Evolutionary conservation across 352 stramenopile species (phyloP).

Genomic region (Globisporangium splendens): DNA sequence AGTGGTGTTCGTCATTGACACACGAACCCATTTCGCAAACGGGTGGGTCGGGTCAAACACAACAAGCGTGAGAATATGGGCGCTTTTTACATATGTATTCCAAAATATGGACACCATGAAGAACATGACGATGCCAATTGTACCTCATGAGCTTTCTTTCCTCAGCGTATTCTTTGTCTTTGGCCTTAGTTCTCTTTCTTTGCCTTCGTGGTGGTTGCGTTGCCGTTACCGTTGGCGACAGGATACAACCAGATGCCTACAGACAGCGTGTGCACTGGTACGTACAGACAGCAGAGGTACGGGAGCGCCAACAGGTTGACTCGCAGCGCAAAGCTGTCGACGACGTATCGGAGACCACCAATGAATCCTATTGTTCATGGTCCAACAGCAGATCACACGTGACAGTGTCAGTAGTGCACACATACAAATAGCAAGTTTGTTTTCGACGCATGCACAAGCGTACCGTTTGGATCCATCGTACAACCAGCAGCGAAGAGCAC

Average conservation of each 20-base stretch:
- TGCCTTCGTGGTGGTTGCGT: background rate
- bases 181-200: background rate
- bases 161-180: too few species aligned
- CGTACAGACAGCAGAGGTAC: conserved; percentile 69
- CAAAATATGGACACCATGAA: too few species aligned
- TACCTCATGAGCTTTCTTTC: too few species aligned
- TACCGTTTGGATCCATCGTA: conserved; percentile 23
- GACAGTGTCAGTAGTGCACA: background rate
- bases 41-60: too few species aligned
- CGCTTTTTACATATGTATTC: too few species aligned
- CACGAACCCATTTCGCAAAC: too few species aligned
- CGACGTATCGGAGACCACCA: conserved; percentile 18
- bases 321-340: conserved; percentile 45
- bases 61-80: too few species aligned
- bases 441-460: background rate
- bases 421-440: background rate
- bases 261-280: conserved; percentile 64
- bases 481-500: conserved; percentile 26
- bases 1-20: too few species aligned
- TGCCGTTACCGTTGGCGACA: background rate
- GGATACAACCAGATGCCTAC: conserved; percentile 44
- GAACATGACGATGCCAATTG: too few species aligned
- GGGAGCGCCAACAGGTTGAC: conserved; percentile 59
- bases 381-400: background rate
- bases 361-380: conserved; percentile 3